A percentile compares a stretch with the other conserved stretches of the same genome.
These are phyloP conservation scores for Babesia divergens DNA, from an alignment of 169 alveolate genomes.

Conservation along the genomic window DNA sequence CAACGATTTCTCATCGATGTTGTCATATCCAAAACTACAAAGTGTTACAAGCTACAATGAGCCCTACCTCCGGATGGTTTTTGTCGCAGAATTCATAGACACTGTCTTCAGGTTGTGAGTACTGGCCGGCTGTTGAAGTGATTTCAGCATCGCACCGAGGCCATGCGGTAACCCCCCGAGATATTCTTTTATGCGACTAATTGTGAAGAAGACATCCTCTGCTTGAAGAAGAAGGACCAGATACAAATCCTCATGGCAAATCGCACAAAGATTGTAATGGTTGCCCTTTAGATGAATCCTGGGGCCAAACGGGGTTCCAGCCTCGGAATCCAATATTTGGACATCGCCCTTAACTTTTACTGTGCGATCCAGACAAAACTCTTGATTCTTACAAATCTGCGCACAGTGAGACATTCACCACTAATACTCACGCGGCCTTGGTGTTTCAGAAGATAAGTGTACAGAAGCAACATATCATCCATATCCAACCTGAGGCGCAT, in stretches of 20 bases:
- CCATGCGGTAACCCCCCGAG: constrained; percentile 15
- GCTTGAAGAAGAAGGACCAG: constrained; percentile 13
- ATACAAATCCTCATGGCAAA: not conserved
- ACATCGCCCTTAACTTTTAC: not conserved
- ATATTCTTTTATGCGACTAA: constrained; percentile 24
- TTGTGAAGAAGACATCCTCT: not conserved
- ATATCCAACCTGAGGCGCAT: constrained; percentile 12
- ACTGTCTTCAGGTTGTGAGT: constrained; percentile 16
- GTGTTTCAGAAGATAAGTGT: constrained; percentile 39
- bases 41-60: not conserved
- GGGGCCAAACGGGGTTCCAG: constrained; percentile 48
- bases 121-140: not conserved
- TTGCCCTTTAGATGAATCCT: constrained; percentile 25
- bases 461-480: constrained; percentile 42
- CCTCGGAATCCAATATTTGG: constrained; percentile 32
- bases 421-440: constrained; percentile 11
- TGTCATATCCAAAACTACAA: constrained; percentile 51
- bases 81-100: constrained; percentile 31
- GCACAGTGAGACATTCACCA: not conserved
- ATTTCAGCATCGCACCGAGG: not conserved
- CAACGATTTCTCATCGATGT: constrained; percentile 25
- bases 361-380: not conserved
- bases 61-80: constrained; percentile 42
- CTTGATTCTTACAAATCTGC: constrained; percentile 7
- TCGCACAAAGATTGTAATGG: constrained; percentile 18